Evolutionary conservation across 306 rosid species (phyloP).

Genomic region (Begonia loranthoides): DNA sequence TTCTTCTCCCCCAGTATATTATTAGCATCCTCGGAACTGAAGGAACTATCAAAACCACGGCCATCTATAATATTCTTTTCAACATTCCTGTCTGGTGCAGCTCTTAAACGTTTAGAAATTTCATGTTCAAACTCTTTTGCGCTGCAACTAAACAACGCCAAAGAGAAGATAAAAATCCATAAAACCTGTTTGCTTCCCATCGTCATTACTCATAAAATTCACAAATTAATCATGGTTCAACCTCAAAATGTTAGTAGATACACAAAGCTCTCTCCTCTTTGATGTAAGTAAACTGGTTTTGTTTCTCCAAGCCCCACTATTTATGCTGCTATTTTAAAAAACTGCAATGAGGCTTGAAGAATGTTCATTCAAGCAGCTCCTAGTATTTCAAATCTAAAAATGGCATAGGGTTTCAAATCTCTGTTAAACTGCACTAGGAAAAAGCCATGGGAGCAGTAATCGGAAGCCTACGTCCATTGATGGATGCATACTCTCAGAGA

Average conservation of each 20-base stretch:
- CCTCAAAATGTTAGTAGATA: constrained; percentile 18
- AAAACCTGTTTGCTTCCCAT: constrained; percentile 15
- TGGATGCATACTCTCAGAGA: no score
- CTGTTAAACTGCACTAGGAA: constrained; percentile 1
- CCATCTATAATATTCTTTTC: constrained; percentile 73
- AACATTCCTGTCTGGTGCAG: constrained; percentile 64
- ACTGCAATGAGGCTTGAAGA: constrained; percentile 4
- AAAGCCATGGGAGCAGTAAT: no score
- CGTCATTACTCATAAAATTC: constrained; percentile 20
- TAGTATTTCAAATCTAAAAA: not conserved
- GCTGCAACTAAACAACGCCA: constrained; percentile 30
- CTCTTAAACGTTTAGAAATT: constrained; percentile 29
- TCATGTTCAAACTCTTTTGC: constrained; percentile 39
- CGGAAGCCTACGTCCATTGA: no score
- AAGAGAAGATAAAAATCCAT: constrained; percentile 20
- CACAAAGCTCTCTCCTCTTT: constrained; percentile 14
- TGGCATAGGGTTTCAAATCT: not conserved
- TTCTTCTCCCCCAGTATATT: constrained; percentile 38
- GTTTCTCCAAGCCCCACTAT: constrained; percentile 13
- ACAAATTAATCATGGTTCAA: constrained; percentile 2
- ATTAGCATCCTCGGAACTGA: constrained; percentile 28
- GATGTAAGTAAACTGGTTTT: constrained; percentile 4
- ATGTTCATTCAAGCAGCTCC: constrained; percentile 7
- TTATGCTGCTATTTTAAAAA: constrained; percentile 10
- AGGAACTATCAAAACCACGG: constrained; percentile 44